Evolutionary conservation across 768 basidiomycete species (phyloP), one percentile per base, ranked within the genome.

Genomic region (Coprinopsis sp.): DNA sequence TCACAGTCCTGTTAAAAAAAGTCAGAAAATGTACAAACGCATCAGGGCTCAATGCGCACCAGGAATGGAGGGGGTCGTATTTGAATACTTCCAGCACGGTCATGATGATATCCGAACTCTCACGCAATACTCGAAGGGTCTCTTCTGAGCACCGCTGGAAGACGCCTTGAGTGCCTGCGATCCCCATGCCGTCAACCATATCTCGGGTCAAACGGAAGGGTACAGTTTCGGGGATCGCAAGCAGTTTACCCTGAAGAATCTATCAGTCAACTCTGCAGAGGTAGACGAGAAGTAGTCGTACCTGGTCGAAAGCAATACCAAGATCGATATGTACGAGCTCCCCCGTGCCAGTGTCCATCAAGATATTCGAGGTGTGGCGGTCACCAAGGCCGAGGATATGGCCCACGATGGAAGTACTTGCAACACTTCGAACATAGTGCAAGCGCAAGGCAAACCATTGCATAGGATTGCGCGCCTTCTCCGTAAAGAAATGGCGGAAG

Each of bases 21-120:
- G n/a, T 16, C 24, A 41, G 30, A 16, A 43, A 46, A 23, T 54
- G 38, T 8, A 27, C 1, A 40, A 31, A 23, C 13, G n/a, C n/a
- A 22, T 10, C 36, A 29, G 41, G 11, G 22, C 6, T 18, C 11
- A 38, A 24, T 29, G 51, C 79, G 28, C 39, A 91, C 94, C 95
- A 98, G 24, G 81, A 84, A 56, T 97, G 89, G 16, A 99, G 74
- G 4, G 96, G 95, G 63, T 99, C 95, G 58, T 95, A 81, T 63
- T 89, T 91, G 79, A 98, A 96, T 12, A 97, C 95, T 58, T 96
- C 94, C 29, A 99, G 73, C 3, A 99, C 87, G 1, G 94, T 97
- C 77, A 93, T 81, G 58, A 99, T 84, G 36, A 95, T 81, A 27
- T 84, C 87, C 0, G 90, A 89, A 8, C 83, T 79, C 30, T 87